A percentile compares a stretch with the other conserved stretches of the same genome.
phyloP scores from a whole-genome alignment of 2,329 filamentous ascomycete genomes.

The Aspergillus novofumigatus region DNA sequence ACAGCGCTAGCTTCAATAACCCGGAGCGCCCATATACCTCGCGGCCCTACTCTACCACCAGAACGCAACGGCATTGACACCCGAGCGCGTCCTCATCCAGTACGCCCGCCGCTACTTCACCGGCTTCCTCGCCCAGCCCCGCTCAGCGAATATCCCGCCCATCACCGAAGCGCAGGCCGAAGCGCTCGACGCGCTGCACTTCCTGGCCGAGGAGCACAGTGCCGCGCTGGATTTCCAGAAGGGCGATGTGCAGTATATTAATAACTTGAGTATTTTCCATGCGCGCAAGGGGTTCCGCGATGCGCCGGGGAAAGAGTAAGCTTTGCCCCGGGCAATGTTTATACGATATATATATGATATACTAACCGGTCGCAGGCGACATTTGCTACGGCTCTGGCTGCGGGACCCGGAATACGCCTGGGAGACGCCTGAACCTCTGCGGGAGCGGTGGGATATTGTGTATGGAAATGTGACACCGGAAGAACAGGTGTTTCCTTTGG shows the following conservation, averaged over 20 bases:
- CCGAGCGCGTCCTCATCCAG: constrained; percentile 56
- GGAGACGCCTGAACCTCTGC: constrained; percentile 38
- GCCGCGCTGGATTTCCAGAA: constrained; percentile 44
- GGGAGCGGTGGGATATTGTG: constrained; percentile 38
- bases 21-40: constrained; percentile 39
- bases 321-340: constrained; percentile 1
- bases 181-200: constrained; percentile 50
- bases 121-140: constrained; percentile 42
- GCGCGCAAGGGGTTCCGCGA: constrained; percentile 46
- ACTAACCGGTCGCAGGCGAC: constrained; percentile 27
- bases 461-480: constrained; percentile 39
- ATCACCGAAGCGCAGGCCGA: constrained; percentile 52
- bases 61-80: constrained; percentile 40
- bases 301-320: constrained; percentile 35
- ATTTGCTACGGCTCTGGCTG: constrained; percentile 47
- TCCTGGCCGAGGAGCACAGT: constrained; percentile 43
- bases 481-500: constrained; percentile 41
- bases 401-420: constrained; percentile 46
- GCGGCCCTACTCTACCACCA: constrained; percentile 50
- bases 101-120: constrained; percentile 59
- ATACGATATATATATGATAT: background rate
- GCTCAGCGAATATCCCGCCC: constrained; percentile 42
- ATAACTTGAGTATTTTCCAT: constrained; percentile 52
- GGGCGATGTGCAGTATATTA: constrained; percentile 51
- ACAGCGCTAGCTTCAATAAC: constrained; percentile 49